A percentile compares a stretch with the other conserved stretches of the same genome.
phyloP scores from a whole-genome alignment of 2,329 filamentous ascomycete species.

The Xylariaceae sp. region DNA sequence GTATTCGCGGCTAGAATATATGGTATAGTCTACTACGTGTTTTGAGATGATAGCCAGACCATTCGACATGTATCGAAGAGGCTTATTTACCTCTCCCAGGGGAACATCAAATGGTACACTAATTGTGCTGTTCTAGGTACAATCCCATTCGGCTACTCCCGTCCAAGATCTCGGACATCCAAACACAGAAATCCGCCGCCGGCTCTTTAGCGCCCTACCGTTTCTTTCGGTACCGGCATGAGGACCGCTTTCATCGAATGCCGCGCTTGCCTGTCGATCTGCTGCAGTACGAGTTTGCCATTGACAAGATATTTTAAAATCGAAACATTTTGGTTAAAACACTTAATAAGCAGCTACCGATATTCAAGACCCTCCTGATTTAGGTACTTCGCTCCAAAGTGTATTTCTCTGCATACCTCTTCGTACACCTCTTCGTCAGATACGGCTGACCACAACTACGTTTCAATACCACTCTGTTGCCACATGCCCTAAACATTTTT shows the following conservation, averaged over 20 bases:
- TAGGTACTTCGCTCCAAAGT: too few relatives aligned
- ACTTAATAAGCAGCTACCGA: conserved; percentile 1
- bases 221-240: conserved; percentile 12
- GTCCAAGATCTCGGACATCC: conserved; percentile 25
- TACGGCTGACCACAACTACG: neutral
- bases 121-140: neutral
- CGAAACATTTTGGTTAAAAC: neutral
- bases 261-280: neutral
- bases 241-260: conserved; percentile 4
- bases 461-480: too few relatives aligned
- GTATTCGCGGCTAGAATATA: too few relatives aligned
- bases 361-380: too few relatives aligned
- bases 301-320: neutral
- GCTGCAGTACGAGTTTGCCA: conserved; percentile 4
- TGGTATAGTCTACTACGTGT: too few relatives aligned
- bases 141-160: conserved; percentile 23
- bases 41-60: too few relatives aligned
- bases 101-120: too few relatives aligned
- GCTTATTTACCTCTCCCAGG: too few relatives aligned
- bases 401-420: too few relatives aligned
- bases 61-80: too few relatives aligned
- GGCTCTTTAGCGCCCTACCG: conserved; percentile 1
- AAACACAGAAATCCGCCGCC: conserved; percentile 29
- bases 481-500: too few relatives aligned
- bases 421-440: too few relatives aligned